Evolutionary conservation across 2,329 filamentous ascomycete species (phyloP).

Genomic region (Elsinoe batatas): DNA sequence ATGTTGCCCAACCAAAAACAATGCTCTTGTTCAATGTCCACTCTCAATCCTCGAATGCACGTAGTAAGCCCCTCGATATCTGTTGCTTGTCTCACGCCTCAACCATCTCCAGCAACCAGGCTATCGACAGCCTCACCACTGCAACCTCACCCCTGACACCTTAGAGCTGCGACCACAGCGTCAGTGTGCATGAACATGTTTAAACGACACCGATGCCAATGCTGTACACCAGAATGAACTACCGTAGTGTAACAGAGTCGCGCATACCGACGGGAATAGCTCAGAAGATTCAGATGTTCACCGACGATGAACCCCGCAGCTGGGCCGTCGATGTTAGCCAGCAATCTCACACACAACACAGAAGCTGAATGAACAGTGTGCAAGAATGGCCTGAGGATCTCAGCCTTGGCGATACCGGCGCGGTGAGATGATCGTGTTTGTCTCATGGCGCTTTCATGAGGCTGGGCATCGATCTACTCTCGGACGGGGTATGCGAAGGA

Average conservation of each 20-base stretch:
- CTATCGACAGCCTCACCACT: neutral
- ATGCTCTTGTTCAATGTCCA: neutral
- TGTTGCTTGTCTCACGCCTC: neutral
- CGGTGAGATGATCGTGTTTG: too few relatives aligned
- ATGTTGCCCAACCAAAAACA: neutral
- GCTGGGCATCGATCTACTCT: neutral
- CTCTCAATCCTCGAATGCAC: neutral
- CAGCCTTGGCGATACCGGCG: too few relatives aligned
- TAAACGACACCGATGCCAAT: neutral
- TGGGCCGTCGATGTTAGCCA: too few relatives aligned
- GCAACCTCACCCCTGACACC: neutral
- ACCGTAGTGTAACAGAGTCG: neutral
- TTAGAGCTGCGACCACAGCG: neutral
- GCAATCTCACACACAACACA: too few relatives aligned
- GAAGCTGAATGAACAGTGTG: too few relatives aligned
- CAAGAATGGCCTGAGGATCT: too few relatives aligned
- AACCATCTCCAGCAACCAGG: neutral
- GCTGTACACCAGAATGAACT: neutral
- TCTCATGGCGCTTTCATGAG: too few relatives aligned
- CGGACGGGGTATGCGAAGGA: neutral
- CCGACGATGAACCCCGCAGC: too few relatives aligned
- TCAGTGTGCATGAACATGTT: conserved; percentile 5
- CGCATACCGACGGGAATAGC: too few relatives aligned
- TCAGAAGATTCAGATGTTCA: too few relatives aligned
- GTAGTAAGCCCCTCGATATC: neutral